Conservation (phyloP, 345 rosid genomes). For the Anacardium occidentale region DNA sequence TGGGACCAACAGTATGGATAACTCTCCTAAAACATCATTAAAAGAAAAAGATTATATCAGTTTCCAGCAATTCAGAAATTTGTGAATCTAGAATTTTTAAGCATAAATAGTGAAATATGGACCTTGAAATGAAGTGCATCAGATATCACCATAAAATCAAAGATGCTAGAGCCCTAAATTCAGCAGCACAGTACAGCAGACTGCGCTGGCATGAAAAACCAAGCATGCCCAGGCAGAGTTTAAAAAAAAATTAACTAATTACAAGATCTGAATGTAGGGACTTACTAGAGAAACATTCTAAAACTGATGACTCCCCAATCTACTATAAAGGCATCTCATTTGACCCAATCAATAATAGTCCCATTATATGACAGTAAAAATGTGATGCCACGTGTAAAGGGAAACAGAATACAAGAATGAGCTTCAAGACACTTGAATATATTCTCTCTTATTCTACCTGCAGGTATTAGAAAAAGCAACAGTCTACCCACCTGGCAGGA, state of each 20-base stretch:
- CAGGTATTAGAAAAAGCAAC: slow-evolving; percentile 4
- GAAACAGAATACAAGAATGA: background rate
- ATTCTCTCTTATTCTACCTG: background rate
- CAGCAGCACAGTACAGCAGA: background rate
- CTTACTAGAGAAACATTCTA: background rate
- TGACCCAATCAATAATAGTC: no score
- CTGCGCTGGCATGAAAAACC: background rate
- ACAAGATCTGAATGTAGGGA: background rate
- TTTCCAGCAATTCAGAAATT: slow-evolving; percentile 2
- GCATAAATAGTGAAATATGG: background rate
- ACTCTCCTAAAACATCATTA: slow-evolving; percentile 51
- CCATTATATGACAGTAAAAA: no score
- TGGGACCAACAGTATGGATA: slow-evolving; percentile 97
- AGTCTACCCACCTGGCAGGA: slow-evolving; percentile 76
- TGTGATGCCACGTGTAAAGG: background rate
- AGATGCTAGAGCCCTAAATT: background rate
- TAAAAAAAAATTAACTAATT: background rate
- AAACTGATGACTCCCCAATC: background rate
- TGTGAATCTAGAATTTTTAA: background rate
- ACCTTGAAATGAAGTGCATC: background rate
- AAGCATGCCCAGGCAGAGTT: background rate
- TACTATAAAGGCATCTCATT: background rate
- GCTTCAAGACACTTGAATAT: background rate
- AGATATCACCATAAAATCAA: background rate
- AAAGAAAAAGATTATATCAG: slow-evolving; percentile 8